Evolutionary conservation across 768 basidiomycete genomes (phyloP).

Genomic region (Steccherinum ochraceum): DNA sequence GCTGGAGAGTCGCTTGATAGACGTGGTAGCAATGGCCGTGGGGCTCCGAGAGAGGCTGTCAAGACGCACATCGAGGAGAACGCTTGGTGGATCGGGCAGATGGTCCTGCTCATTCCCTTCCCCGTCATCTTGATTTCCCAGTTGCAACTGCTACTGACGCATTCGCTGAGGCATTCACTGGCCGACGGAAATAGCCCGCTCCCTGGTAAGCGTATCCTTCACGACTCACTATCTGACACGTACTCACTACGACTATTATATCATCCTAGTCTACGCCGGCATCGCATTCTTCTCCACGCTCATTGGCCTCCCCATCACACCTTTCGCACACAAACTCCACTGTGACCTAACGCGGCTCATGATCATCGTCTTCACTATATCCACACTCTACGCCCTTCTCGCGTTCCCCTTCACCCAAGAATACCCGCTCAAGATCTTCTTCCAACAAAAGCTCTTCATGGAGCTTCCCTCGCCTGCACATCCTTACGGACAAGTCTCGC

Average conservation of each 20-base stretch:
- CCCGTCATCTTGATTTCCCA: constrained; percentile 50
- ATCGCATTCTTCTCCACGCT: constrained; percentile 42
- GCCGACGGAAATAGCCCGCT: constrained; percentile 52
- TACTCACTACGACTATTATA: not conserved
- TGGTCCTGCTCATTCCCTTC: constrained; percentile 46
- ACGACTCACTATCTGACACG: not conserved
- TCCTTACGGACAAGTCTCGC: constrained; percentile 13
- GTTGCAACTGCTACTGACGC: constrained; percentile 39
- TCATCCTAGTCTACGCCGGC: constrained; percentile 43
- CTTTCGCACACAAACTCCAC: constrained; percentile 53
- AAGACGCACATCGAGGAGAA: constrained; percentile 18
- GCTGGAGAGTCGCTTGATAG: constrained; percentile 13
- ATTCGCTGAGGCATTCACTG: constrained; percentile 49
- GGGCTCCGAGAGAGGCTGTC: constrained; percentile 13
- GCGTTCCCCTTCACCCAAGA: constrained; percentile 55
- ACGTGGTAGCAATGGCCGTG: constrained; percentile 5
- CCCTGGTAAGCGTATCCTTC: constrained; percentile 38
- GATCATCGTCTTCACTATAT: constrained; percentile 35
- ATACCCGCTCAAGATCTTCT: constrained; percentile 64
- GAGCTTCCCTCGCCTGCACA: constrained; percentile 7
- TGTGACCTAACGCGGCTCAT: constrained; percentile 29
- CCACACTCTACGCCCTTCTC: constrained; percentile 24
- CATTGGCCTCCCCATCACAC: constrained; percentile 52
- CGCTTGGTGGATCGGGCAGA: constrained; percentile 56
- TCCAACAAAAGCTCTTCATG: constrained; percentile 55